A percentile compares a stretch with the other conserved stretches of the same genome.
phyloP scores from a whole-genome alignment of 306 rosid species.

The Benincasa hispida region DNA sequence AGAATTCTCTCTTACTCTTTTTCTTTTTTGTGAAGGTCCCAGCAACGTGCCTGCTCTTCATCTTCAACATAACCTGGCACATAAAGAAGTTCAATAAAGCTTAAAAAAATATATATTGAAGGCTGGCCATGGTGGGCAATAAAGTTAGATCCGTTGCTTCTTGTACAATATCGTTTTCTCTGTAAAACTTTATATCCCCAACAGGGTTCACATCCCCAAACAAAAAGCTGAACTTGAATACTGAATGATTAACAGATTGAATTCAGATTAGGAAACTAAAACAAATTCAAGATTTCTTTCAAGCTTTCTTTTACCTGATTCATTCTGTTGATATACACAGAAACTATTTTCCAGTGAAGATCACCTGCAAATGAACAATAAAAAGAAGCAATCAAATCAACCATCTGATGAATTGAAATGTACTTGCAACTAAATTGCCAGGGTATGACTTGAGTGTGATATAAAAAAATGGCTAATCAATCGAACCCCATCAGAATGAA shows the following conservation, averaged over 20 bases:
- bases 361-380: slow-evolving; percentile 53
- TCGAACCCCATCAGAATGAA: not conserved
- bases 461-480: not conserved
- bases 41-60: slow-evolving; percentile 99
- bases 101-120: not conserved
- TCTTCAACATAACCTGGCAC: slow-evolving; percentile 88
- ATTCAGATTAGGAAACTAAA: not conserved
- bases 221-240: not conserved
- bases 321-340: slow-evolving; percentile 69
- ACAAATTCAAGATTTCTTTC: not conserved
- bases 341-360: slow-evolving; percentile 94
- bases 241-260: not conserved
- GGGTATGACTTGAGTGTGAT: not conserved
- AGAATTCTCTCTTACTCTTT: slow-evolving; percentile 76
- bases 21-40: slow-evolving; percentile 99
- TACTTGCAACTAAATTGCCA: not conserved
- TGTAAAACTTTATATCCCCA: not conserved
- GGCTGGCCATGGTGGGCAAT: not conserved
- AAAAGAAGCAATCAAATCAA: not conserved
- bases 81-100: slow-evolving; percentile 25
- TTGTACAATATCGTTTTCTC: not conserved
- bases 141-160: slow-evolving; percentile 8
- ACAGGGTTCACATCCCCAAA: slow-evolving; percentile 11
- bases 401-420: not conserved
- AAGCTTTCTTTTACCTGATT: slow-evolving; percentile 50